Evolutionary conservation across 2,329 filamentous ascomycete genomes (phyloP).

Genomic region (Byssothecium circinans): DNA sequence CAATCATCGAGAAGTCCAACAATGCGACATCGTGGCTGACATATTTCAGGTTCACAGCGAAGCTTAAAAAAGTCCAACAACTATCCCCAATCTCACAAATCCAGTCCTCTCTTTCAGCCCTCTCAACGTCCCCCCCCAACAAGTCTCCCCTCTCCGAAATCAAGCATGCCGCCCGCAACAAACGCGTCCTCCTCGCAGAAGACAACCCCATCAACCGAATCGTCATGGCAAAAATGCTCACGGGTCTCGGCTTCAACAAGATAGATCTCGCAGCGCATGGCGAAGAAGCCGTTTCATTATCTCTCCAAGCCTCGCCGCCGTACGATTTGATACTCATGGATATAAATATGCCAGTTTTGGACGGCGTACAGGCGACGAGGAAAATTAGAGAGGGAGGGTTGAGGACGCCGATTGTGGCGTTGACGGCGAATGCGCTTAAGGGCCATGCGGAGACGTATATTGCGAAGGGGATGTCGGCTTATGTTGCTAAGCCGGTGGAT

Average conservation of each 20-base stretch:
- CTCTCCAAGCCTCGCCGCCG: slow-evolving; percentile 14
- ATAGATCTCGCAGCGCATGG: slow-evolving; percentile 48
- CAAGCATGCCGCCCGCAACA: slow-evolving; percentile 20
- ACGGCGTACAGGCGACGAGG: slow-evolving; percentile 32
- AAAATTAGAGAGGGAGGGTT: slow-evolving; percentile 25
- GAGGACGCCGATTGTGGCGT: slow-evolving; percentile 53
- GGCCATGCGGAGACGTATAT: slow-evolving; percentile 58
- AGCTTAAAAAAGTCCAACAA: slow-evolving; percentile 34
- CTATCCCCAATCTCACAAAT: slow-evolving; percentile 15
- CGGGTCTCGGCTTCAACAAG: slow-evolving; percentile 36
- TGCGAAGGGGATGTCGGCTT: slow-evolving; percentile 59
- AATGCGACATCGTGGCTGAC: not conserved
- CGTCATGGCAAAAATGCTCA: slow-evolving; percentile 52
- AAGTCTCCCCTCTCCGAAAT: slow-evolving; percentile 22
- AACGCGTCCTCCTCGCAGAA: slow-evolving; percentile 48
- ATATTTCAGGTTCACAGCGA: slow-evolving; percentile 54
- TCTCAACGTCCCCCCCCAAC: slow-evolving; percentile 5
- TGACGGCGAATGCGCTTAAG: slow-evolving; percentile 60
- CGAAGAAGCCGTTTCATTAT: slow-evolving; percentile 42
- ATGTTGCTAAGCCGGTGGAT: slow-evolving; percentile 59
- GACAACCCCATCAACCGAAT: slow-evolving; percentile 54
- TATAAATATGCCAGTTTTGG: slow-evolving; percentile 40
- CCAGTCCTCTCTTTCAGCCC: slow-evolving; percentile 12
- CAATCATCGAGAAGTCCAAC: not conserved
- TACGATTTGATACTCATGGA: slow-evolving; percentile 42